Conservation (phyloP, 768 basidiomycete species). For the Steccherinum ochraceum region DNA sequence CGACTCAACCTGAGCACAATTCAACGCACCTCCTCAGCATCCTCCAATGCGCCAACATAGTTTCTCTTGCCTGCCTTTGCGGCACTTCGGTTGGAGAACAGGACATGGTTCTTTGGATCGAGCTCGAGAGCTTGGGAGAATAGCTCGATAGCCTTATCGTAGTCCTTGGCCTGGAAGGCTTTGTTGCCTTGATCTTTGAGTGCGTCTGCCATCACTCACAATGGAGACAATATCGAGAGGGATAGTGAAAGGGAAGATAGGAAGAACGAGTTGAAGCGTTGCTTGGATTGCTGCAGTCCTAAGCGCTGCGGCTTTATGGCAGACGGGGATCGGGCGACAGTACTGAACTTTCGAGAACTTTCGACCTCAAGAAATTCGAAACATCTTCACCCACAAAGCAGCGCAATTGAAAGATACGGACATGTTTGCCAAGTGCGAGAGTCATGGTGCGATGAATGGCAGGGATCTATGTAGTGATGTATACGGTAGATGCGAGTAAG, state of each 20-base stretch:
- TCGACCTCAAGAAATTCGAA: background rate
- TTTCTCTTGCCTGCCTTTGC: slow-evolving; percentile 82
- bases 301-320: background rate
- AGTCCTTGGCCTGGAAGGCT: slow-evolving; percentile 90
- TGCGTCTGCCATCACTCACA: slow-evolving; percentile 30
- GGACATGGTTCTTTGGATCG: slow-evolving; percentile 79
- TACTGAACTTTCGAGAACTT: slow-evolving; percentile 1
- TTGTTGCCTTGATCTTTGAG: slow-evolving; percentile 95
- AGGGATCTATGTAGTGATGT: too few species aligned
- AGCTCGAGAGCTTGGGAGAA: slow-evolving; percentile 79
- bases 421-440: too few species aligned
- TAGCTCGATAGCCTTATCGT: slow-evolving; percentile 78
- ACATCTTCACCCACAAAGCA: too few species aligned
- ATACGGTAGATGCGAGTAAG: too few species aligned
- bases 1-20: background rate
- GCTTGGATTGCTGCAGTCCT: background rate
- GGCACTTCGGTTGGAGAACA: slow-evolving; percentile 91
- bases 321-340: too few species aligned
- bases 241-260: background rate
- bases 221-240: background rate
- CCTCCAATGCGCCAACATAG: slow-evolving; percentile 69
- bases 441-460: too few species aligned
- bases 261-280: background rate
- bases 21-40: slow-evolving; percentile 84
- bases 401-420: too few species aligned